Evolutionary conservation across 2,329 filamentous ascomycete genomes (phyloP).

Genomic region (Lachnellula occidentalis): DNA sequence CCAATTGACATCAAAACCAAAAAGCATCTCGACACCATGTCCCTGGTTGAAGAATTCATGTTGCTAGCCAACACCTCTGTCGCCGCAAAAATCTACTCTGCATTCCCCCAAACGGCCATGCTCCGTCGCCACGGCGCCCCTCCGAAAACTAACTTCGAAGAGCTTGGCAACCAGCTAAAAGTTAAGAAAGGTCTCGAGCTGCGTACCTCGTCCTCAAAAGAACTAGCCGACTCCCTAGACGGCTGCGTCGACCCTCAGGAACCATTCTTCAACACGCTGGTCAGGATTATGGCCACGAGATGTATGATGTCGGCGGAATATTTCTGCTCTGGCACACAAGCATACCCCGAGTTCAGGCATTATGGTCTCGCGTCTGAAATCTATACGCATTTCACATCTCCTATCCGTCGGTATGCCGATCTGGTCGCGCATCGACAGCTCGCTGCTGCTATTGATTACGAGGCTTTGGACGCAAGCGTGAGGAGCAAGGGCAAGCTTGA

Average conservation of each 20-base stretch:
- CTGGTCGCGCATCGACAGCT: slow-evolving; percentile 90
- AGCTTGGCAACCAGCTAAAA: slow-evolving; percentile 83
- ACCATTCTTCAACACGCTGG: slow-evolving; percentile 97
- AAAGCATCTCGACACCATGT: slow-evolving; percentile 89
- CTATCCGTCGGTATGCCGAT: slow-evolving; percentile 96
- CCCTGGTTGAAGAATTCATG: slow-evolving; percentile 98
- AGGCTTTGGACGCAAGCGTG: slow-evolving; percentile 73
- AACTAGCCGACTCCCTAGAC: slow-evolving; percentile 91
- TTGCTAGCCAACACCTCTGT: slow-evolving; percentile 95
- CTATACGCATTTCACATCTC: slow-evolving; percentile 97
- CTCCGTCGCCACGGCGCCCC: slow-evolving; percentile 88
- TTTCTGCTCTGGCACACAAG: slow-evolving; percentile 89
- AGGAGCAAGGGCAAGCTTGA: slow-evolving; percentile 82
- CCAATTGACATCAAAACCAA: slow-evolving; percentile 96
- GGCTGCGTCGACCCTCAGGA: slow-evolving; percentile 71
- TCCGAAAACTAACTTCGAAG: slow-evolving; percentile 94
- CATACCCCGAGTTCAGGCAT: slow-evolving; percentile 91
- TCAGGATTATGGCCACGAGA: slow-evolving; percentile 93
- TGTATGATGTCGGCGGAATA: slow-evolving; percentile 99
- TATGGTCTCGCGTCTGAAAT: slow-evolving; percentile 95
- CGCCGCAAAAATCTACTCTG: slow-evolving; percentile 79
- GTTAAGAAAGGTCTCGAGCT: slow-evolving; percentile 79
- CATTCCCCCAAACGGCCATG: slow-evolving; percentile 92
- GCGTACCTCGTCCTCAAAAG: slow-evolving; percentile 78
- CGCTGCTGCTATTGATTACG: slow-evolving; percentile 91